Percentiles rank a stretch among this genome's conserved stretches.
phyloP scores from a whole-genome alignment of 2,329 filamentous ascomycete genomes.

The Aspergillus fumigatiaffinis region DNA sequence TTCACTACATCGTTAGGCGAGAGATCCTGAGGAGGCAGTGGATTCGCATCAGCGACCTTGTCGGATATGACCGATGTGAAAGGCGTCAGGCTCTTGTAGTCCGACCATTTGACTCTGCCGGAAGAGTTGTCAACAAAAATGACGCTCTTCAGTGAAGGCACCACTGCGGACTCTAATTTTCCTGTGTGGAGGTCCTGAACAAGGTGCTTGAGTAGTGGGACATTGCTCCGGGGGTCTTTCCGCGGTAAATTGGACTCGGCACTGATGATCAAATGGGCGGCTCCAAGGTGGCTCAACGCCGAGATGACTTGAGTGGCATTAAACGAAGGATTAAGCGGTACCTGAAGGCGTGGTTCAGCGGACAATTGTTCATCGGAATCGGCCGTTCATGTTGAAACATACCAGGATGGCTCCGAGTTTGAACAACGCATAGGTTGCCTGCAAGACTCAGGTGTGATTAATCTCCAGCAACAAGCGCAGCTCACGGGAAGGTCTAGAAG shows the following conservation, averaged over 20 bases:
- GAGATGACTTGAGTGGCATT: conserved; percentile 72
- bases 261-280: conserved; percentile 74
- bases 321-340: conserved; percentile 91
- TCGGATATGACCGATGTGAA: conserved; percentile 46
- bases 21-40: conserved; percentile 44
- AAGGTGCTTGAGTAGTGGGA: conserved; percentile 54
- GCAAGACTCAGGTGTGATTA: conserved; percentile 10
- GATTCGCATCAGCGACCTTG: conserved; percentile 36
- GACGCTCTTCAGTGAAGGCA: conserved; percentile 68
- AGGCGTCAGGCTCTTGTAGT: conserved; percentile 42
- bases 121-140: conserved; percentile 75
- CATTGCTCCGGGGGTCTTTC: conserved; percentile 58
- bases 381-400: conserved; percentile 13
- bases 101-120: conserved; percentile 48
- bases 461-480: neutral
- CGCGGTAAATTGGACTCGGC: conserved; percentile 78
- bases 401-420: conserved; percentile 90
- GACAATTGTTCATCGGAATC: neutral
- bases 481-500: neutral
- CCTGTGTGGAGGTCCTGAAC: conserved; percentile 45
- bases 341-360: conserved; percentile 36
- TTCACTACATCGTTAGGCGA: conserved; percentile 75
- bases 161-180: conserved; percentile 50
- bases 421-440: conserved; percentile 77
- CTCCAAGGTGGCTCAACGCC: conserved; percentile 71